Evolutionary conservation across 495 filamentous ascomycete genomes (phyloP).

Genomic region (Neurospora sublineolata): DNA sequence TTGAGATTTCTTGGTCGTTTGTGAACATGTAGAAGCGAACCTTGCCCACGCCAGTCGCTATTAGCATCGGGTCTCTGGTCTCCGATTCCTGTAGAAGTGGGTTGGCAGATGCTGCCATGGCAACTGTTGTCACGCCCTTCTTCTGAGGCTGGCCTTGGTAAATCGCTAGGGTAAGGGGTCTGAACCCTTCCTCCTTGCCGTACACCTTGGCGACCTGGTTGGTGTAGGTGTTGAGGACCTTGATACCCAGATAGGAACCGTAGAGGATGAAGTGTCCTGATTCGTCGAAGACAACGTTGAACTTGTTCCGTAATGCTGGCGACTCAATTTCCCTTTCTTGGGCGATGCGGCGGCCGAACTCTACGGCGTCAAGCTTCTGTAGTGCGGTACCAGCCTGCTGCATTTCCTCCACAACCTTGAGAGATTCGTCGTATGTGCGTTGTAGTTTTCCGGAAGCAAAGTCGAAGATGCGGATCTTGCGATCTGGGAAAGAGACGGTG

Average conservation of each 20-base stretch:
- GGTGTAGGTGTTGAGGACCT: conserved; percentile 89
- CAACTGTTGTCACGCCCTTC: conserved; percentile 86
- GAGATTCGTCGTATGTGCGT: conserved; percentile 88
- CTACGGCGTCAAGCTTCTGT: conserved; percentile 71
- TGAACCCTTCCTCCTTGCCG: conserved; percentile 77
- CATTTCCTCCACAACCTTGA: conserved; percentile 78
- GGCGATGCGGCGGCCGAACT: conserved; percentile 83
- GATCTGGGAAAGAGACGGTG: conserved; percentile 86
- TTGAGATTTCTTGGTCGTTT: conserved; percentile 73
- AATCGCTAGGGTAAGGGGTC: conserved; percentile 69
- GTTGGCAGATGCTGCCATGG: conserved; percentile 92
- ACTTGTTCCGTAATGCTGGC: conserved; percentile 48
- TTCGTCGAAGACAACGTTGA: conserved; percentile 89
- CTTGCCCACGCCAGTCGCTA: conserved; percentile 75
- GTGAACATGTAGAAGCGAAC: conserved; percentile 97
- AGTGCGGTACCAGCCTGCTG: conserved; percentile 79
- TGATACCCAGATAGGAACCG: conserved; percentile 80
- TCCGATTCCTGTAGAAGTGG: conserved; percentile 90
- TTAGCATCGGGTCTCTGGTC: conserved; percentile 78
- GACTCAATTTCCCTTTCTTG: conserved; percentile 77
- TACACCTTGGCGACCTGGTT: conserved; percentile 83
- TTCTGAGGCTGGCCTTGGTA: conserved; percentile 93
- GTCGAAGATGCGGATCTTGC: conserved; percentile 85
- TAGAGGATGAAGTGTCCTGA: conserved; percentile 92
- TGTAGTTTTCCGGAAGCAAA: conserved; percentile 80